Conservation (phyloP, 331 rosid species). For the Cucumis variabilis region DNA sequence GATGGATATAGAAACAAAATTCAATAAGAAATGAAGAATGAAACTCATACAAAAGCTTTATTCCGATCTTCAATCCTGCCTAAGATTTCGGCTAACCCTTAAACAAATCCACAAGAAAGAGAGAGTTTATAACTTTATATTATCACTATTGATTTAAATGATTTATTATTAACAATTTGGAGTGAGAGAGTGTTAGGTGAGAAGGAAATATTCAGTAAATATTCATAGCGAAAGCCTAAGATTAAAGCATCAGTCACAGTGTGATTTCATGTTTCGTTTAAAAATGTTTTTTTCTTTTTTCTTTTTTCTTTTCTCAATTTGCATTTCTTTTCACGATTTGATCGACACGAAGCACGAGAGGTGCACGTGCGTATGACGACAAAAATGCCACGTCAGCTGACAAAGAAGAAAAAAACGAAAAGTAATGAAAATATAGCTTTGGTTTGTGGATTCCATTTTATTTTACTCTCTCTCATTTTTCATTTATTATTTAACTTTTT, state of each 20-base stretch:
- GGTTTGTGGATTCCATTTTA: too few relatives aligned
- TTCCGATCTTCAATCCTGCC: neutral
- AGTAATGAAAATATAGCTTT: too few relatives aligned
- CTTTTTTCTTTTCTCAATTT: neutral
- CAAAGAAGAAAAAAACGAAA: too few relatives aligned
- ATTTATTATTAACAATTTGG: too few relatives aligned
- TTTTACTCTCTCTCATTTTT: too few relatives aligned
- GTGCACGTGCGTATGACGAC: slow-evolving; percentile 4
- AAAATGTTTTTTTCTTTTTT: neutral
- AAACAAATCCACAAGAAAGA: neutral
- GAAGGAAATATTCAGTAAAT: neutral
- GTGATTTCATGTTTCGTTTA: neutral
- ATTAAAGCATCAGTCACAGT: neutral
- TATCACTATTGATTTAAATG: too few relatives aligned
- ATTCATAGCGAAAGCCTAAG: neutral
- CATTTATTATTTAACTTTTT: too few relatives aligned
- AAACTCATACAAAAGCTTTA: neutral
- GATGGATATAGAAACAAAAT: neutral
- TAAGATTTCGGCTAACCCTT: neutral
- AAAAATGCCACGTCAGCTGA: neutral
- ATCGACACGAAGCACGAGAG: neutral
- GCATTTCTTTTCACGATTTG: neutral
- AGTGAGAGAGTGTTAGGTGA: neutral
- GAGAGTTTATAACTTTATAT: neutral
- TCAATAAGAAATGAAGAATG: neutral